Percentiles rank a stretch among this genome's conserved stretches.
phyloP scores from a whole-genome alignment of 1,284 basidiomycete species.

The Trametes polyzona region DNA sequence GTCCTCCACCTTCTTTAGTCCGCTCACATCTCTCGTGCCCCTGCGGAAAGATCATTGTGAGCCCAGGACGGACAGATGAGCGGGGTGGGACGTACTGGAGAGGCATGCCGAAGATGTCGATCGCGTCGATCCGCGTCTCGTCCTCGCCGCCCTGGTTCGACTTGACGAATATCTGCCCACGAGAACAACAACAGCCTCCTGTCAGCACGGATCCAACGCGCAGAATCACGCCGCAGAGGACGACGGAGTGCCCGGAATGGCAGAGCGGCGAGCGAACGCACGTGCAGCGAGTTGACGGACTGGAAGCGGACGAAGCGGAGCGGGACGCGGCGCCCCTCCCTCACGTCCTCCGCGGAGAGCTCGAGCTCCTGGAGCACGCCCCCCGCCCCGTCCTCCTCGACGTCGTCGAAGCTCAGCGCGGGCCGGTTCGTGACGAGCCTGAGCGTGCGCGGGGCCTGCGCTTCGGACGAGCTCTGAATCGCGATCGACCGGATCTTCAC shows the following conservation, averaged over 20 bases:
- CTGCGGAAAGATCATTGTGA: conserved; percentile 36
- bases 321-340: conserved; percentile 58
- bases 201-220: neutral
- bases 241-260: neutral
- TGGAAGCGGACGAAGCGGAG: conserved; percentile 83
- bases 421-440: conserved; percentile 73
- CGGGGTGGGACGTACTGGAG: conserved; percentile 53
- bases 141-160: conserved; percentile 78
- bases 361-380: conserved; percentile 60
- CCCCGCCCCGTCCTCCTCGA: conserved; percentile 54
- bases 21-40: conserved; percentile 59
- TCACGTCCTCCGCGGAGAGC: conserved; percentile 54
- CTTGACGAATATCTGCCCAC: conserved; percentile 72
- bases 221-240: neutral
- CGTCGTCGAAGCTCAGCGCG: conserved; percentile 70
- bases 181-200: neutral
- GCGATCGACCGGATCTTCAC: conserved; percentile 76
- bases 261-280: neutral
- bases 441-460: conserved; percentile 66
- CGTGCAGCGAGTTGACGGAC: conserved; percentile 73
- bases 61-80: neutral
- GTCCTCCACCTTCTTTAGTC: conserved; percentile 53
- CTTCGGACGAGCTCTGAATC: conserved; percentile 53
- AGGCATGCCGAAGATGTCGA: conserved; percentile 74
- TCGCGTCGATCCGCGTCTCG: conserved; percentile 75